Evolutionary conservation across 192 early-diverging fungal species (phyloP).

Genomic region (Coemansia sp.): DNA sequence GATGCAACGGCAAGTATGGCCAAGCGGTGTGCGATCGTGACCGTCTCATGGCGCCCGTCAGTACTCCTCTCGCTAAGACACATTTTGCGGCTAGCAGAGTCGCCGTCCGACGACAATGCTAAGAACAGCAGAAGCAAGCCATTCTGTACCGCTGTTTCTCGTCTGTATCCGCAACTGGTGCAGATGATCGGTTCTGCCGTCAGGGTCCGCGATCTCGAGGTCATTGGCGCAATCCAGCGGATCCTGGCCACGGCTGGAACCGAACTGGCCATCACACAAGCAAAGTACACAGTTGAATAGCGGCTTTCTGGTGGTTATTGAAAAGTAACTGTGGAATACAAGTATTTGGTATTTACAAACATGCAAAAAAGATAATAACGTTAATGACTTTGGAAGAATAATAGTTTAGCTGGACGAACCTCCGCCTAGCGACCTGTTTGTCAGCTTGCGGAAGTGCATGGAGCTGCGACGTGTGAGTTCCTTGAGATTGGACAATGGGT

Average conservation of each 20-base stretch:
- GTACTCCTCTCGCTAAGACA: conserved; percentile 16
- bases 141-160: conserved; percentile 13
- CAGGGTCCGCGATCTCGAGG: conserved; percentile 28
- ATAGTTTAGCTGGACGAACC: conserved; percentile 1
- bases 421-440: conserved; percentile 8
- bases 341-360: background rate
- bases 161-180: conserved; percentile 30
- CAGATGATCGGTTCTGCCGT: conserved; percentile 39
- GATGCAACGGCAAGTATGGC: conserved; percentile 13
- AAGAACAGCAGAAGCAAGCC: too few relatives aligned
- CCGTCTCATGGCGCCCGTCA: conserved; percentile 27
- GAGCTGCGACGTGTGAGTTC: conserved; percentile 26
- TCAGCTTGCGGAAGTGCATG: conserved; percentile 26
- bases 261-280: conserved; percentile 6
- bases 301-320: too few relatives aligned
- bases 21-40: conserved; percentile 22
- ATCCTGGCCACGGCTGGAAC: conserved; percentile 24
- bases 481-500: conserved; percentile 16
- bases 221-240: conserved; percentile 34
- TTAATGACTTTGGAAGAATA: background rate
- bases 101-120: background rate
- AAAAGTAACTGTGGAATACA: background rate
- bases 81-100: conserved; percentile 8
- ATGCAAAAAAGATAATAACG: background rate
- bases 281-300: background rate